Conservation (phyloP, 805 yeast species). For the Cyberlindnera americana region DNA sequence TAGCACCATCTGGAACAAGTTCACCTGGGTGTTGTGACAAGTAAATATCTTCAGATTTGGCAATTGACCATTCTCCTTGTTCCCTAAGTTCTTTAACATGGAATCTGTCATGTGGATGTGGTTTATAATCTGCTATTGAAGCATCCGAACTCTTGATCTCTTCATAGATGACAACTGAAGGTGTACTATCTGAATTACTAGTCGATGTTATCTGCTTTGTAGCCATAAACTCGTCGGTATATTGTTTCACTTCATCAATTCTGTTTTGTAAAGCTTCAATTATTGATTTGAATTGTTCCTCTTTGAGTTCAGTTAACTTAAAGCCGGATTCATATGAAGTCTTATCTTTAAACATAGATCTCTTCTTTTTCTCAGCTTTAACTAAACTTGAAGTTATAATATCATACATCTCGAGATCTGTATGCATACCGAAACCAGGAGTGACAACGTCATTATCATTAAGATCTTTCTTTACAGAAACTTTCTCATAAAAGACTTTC, state of each 20-base stretch:
- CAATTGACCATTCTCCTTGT: conserved; percentile 1
- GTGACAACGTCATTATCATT: not conserved
- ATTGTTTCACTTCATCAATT: not conserved
- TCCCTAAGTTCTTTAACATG: conserved; percentile 1
- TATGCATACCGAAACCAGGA: not conserved
- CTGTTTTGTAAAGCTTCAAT: conserved; percentile 1
- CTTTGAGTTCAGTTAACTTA: not conserved
- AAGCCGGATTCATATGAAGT: not conserved
- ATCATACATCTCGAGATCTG: not conserved
- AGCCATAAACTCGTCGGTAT: not conserved
- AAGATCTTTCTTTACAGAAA: not conserved
- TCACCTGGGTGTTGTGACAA: conserved; percentile 4
- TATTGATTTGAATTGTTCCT: conserved; percentile 3
- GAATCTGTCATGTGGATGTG: conserved; percentile 3
- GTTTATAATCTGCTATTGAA: not conserved
- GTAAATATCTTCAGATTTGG: conserved; percentile 3
- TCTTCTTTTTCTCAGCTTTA: not conserved
- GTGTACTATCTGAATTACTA: not conserved
- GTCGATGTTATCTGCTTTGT: not conserved
- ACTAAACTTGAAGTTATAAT: not conserved
- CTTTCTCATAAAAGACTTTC: not conserved
- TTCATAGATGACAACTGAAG: not conserved
- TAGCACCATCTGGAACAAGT: not conserved
- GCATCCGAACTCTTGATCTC: not conserved
- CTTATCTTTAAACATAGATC: not conserved